Base-by-base conservation (phyloP, 257 asterid species). In the Ehretia macrophylla region DNA sequence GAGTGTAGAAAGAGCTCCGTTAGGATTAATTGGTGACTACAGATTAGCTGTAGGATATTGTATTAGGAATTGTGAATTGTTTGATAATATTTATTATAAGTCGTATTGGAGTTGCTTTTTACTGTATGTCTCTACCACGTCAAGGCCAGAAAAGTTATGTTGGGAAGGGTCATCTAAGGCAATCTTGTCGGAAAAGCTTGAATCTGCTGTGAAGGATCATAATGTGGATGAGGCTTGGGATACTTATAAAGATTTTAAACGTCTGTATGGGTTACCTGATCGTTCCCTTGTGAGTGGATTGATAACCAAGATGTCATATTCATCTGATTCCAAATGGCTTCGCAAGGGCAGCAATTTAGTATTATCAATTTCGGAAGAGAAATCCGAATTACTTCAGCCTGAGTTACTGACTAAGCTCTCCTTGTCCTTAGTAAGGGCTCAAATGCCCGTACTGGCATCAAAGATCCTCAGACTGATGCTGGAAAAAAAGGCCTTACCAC, bases 401-500 rank as follows among this genome's bases (percentile, higher is more conserved):
- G 86, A 84, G 11, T 22, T 74, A 66, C 56, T 84, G 68, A 66
- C 85, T 38, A 88, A 88, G 80, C 78, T 88, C 16, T 66, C 74
- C 40, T 82, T 88, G 52, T 75, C 99, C 14, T 73, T 86, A 65
- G 77, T 82, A 58, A 72, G 99, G 78, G 87, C 90, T 61, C 90
- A 84, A 75, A 84, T 88, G 75, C 87, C 90, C 5, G 74, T 77
- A 68, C 69, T 59, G 59, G 67, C 96, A 4, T 80, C 94, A 3
- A 63, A 50, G 22, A 51, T 86, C 57, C 75, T 88, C 47, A 71
- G 99, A 62, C 16, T 81, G 70, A 78, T 84, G 81, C 48, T 92
- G 51, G 75, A 67, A 65, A 83, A 74, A 67, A 78, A 64, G 69
- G 60, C 45, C 51, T 69, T 84, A 21, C 90, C 90, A 1, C 32